Base-by-base conservation (phyloP, 768 basidiomycete genomes). In the Suillus cothurnatus region DNA sequence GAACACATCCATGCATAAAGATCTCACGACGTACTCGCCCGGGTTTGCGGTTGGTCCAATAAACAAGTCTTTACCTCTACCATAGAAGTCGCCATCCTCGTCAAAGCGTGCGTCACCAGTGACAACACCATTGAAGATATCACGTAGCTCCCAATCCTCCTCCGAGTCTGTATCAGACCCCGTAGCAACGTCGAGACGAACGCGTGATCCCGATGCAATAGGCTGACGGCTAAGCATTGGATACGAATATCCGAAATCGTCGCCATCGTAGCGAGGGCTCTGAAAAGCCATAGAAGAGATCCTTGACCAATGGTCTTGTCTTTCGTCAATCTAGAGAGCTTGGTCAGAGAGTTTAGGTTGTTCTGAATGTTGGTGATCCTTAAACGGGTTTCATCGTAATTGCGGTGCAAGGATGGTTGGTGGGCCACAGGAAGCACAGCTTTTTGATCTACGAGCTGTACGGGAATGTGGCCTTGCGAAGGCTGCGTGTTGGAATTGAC, bases 31-130 rank as follows among this genome's bases (percentile, higher is more conserved):
- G 43, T 73, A 87, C 87, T 88, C 86, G 62, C 84, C 82, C 12
- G 80, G 77, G 32, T 78, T 77, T 6, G 82, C 84, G 36, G 78
- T 77, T 17, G 85, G 84, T 0, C 83, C 84, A 3, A 67, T 65
- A 68, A 81, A 85, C 4, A 72, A 69, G 66, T 85, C 83, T 23
- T 76, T 73, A 11, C 81, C 83, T 2, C 82, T 77, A 7, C 85
- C 84, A 66, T 81, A 75, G 64, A 77, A 85, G 61, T 85, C 79
- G 1, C 84, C 85, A 53, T 83, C 77, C 0, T 71, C 73, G 67
- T 86, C 85, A 32, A 70, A 72, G 26, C 75, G 64, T 45, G 82
- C 78, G 9, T 73, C 67, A 21, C 66, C 2, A 41, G 19, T 41
- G 19, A 19, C 38, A 41, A 12, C 15, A 41, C 38, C 23, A 11